These are phyloP conservation scores for Alternaria ethzedia DNA, from an alignment of 2,329 filamentous ascomycete species.

Conservation along the genomic window DNA sequence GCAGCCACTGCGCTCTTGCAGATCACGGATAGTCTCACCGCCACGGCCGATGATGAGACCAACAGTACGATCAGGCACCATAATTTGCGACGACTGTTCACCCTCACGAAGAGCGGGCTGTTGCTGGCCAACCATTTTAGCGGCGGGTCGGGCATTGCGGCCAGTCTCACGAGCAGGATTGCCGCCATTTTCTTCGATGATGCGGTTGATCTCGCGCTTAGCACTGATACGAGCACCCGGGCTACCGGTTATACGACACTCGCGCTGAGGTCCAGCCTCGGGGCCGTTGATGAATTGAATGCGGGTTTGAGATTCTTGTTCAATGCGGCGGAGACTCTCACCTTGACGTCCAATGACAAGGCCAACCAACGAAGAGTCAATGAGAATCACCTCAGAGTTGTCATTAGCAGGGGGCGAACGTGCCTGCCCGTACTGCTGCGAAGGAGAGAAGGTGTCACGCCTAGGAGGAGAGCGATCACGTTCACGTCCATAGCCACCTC, in stretches of 20 bases:
- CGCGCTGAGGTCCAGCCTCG: slow-evolving; percentile 75
- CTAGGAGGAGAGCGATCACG: slow-evolving; percentile 75
- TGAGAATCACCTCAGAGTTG: slow-evolving; percentile 80
- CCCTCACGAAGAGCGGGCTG: slow-evolving; percentile 70
- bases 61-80: slow-evolving; percentile 92
- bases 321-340: slow-evolving; percentile 85
- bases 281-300: slow-evolving; percentile 86
- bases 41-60: slow-evolving; percentile 93
- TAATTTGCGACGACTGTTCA: slow-evolving; percentile 88
- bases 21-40: slow-evolving; percentile 88
- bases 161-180: slow-evolving; percentile 50
- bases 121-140: slow-evolving; percentile 44
- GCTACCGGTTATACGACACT: slow-evolving; percentile 84
- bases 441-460: slow-evolving; percentile 66
- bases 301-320: slow-evolving; percentile 79
- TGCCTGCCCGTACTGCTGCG: slow-evolving; percentile 58
- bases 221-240: slow-evolving; percentile 75
- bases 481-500: slow-evolving; percentile 67
- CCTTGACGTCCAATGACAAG: slow-evolving; percentile 90
- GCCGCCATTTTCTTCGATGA: slow-evolving; percentile 84
- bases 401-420: slow-evolving; percentile 70
- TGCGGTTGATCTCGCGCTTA: slow-evolving; percentile 81
- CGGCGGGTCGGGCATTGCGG: slow-evolving; percentile 49
- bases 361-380: slow-evolving; percentile 85
- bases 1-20: slow-evolving; percentile 90